Evolutionary conservation across 2,329 filamentous ascomycete species (phyloP).

Genomic region (Fusarium globosum): DNA sequence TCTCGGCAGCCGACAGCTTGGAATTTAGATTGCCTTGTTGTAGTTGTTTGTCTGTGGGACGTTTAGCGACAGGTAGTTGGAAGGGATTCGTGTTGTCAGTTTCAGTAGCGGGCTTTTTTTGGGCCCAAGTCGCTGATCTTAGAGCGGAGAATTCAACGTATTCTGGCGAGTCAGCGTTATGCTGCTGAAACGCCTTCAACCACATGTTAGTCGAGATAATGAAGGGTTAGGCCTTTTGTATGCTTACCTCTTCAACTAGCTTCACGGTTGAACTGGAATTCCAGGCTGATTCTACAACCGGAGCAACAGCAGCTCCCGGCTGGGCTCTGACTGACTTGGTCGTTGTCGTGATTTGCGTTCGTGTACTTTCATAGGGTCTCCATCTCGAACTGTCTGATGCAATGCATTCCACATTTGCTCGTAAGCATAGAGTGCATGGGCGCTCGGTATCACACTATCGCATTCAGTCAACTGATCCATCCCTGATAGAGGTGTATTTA

Average conservation of each 20-base stretch:
- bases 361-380: rapidly evolving
- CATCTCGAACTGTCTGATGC: rapidly evolving
- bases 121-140: background rate
- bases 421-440: background rate
- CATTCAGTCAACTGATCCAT: rapidly evolving
- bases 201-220: background rate
- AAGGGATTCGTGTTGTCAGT: too few species aligned
- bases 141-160: background rate
- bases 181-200: background rate
- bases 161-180: rapidly evolving
- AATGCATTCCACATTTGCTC: background rate
- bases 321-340: rapidly evolving
- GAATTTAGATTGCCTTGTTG: background rate
- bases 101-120: too few species aligned
- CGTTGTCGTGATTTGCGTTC: rapidly evolving
- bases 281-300: background rate
- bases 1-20: background rate
- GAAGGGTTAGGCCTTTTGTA: rapidly evolving
- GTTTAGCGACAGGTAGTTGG: background rate
- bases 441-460: background rate
- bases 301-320: background rate
- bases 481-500: rapidly evolving
- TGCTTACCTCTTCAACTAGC: constrained; percentile 15
- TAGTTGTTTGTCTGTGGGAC: background rate
- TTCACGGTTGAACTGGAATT: constrained; percentile 20